phyloP scores from a whole-genome alignment of 495 filamentous ascomycete genomes.

The Hyaloscypha finlandica region DNA sequence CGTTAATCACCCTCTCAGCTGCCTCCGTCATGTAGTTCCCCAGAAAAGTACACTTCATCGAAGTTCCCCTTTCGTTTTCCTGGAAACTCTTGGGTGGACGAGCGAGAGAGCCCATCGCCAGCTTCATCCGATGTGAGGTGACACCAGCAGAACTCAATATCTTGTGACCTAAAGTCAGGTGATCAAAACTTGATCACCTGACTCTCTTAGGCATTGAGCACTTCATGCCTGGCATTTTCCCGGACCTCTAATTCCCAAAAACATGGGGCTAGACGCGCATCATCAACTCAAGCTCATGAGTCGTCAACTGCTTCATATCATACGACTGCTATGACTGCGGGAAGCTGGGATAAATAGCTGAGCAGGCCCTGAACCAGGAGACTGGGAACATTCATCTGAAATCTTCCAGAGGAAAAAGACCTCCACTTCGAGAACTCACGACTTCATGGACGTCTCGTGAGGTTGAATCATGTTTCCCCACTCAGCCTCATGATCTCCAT shows the following conservation, averaged over 20 bases:
- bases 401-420: background rate
- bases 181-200: no score
- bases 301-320: background rate
- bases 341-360: background rate
- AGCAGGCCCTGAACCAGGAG: background rate
- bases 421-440: background rate
- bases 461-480: background rate
- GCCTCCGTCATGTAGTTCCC: constrained; percentile 45
- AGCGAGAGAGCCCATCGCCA: no score
- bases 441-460: background rate
- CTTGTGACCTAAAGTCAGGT: no score
- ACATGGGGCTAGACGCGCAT: background rate
- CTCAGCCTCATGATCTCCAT: constrained; percentile 5
- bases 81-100: constrained; percentile 43
- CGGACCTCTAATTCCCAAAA: background rate
- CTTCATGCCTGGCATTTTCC: background rate
- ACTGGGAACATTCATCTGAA: background rate
- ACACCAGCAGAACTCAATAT: no score
- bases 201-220: background rate
- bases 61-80: constrained; percentile 46
- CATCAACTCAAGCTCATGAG: background rate
- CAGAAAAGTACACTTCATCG: constrained; percentile 45
- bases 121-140: no score
- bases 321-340: background rate
- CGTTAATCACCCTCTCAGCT: constrained; percentile 61